phyloP scores from a whole-genome alignment of 2,329 filamentous ascomycete genomes.

The Xylaria sp. region DNA sequence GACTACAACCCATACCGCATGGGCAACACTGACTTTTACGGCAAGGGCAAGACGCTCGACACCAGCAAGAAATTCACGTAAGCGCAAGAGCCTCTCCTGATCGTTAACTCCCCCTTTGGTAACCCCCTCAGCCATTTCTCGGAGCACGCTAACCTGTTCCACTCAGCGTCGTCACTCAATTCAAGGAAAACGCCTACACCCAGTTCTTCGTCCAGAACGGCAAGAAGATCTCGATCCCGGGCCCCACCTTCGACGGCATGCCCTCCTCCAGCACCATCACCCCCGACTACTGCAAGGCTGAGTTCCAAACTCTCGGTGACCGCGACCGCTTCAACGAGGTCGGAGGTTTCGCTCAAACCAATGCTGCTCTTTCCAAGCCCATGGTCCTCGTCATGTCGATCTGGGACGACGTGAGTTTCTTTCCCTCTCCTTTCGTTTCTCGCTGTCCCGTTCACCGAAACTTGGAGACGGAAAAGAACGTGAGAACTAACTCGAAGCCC shows the following conservation, averaged over 20 bases:
- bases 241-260: conserved; percentile 48
- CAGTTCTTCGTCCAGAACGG: conserved; percentile 71
- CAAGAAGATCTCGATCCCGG: conserved; percentile 59
- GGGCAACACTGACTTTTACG: conserved; percentile 70
- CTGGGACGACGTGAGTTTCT: conserved; percentile 64
- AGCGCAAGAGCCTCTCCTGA: conserved; percentile 18
- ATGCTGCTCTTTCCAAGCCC: conserved; percentile 62
- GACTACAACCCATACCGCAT: conserved; percentile 76
- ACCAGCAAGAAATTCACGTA: conserved; percentile 66
- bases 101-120: not conserved
- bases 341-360: conserved; percentile 66
- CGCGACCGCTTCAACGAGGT: conserved; percentile 61
- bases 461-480: not conserved
- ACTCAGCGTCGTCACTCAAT: conserved; percentile 67
- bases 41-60: conserved; percentile 66
- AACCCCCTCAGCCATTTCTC: not conserved
- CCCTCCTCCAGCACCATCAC: conserved; percentile 56
- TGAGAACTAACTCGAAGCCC: not conserved
- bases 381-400: conserved; percentile 72
- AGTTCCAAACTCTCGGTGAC: conserved; percentile 65
- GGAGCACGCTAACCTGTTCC: conserved; percentile 7
- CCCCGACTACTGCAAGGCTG: conserved; percentile 64
- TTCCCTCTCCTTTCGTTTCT: not conserved
- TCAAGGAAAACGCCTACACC: conserved; percentile 58
- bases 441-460: not conserved